Conservation (phyloP, 345 rosid species). For the Gossypium rotundifolium region DNA sequence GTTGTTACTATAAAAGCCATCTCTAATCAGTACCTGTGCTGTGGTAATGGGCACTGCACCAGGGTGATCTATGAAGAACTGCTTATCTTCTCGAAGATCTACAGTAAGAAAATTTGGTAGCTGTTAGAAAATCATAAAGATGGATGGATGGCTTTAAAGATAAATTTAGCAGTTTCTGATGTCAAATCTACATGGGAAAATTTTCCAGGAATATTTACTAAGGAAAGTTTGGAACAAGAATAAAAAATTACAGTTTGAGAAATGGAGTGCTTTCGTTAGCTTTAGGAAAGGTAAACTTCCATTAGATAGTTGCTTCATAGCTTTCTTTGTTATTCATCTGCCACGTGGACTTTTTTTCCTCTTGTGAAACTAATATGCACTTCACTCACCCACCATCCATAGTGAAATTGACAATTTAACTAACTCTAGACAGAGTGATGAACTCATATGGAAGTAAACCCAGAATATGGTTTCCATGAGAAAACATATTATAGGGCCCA, state of each 20-base stretch:
- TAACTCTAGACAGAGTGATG: background rate
- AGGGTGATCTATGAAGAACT: constrained; percentile 60
- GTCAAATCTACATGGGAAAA: background rate
- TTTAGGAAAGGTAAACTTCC: background rate
- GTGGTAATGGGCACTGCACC: constrained; percentile 69
- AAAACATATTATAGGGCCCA: background rate
- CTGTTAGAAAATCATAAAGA: background rate
- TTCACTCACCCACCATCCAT: background rate
- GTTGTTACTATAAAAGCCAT: background rate
- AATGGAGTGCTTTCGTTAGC: background rate
- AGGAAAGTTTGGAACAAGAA: background rate
- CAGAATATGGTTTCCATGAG: background rate
- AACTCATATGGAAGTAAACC: background rate
- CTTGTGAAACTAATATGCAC: background rate
- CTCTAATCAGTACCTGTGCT: constrained; percentile 45
- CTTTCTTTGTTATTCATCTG: background rate
- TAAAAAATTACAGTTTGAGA: background rate
- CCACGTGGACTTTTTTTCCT: background rate
- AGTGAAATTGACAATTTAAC: background rate
- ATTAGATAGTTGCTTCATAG: background rate
- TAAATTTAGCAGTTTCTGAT: background rate
- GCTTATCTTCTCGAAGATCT: constrained; percentile 83
- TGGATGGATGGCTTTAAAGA: background rate
- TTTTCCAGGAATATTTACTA: background rate
- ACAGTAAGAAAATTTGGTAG: constrained; percentile 18